A percentile compares a stretch with the other conserved stretches of the same genome.
These are phyloP conservation scores for Aspergillus sclerotioniger DNA, from an alignment of 495 filamentous ascomycete species.

Conservation along the genomic window DNA sequence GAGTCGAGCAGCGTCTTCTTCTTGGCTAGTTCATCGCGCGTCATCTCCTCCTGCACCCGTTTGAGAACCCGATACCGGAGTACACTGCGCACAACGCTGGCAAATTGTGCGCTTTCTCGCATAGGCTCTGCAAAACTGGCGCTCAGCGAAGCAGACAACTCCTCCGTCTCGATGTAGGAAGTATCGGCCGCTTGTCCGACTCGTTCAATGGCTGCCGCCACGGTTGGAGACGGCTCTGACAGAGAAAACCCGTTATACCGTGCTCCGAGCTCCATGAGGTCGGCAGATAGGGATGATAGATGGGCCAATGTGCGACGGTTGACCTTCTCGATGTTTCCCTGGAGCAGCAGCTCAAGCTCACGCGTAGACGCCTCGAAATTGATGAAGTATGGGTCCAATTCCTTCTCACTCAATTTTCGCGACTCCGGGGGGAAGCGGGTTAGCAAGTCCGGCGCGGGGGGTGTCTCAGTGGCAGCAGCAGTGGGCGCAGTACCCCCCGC, in stretches of 20 bases:
- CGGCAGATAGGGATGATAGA: slow-evolving; percentile 73
- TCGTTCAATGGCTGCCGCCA: slow-evolving; percentile 91
- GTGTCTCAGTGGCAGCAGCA: slow-evolving; percentile 47
- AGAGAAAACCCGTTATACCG: slow-evolving; percentile 96
- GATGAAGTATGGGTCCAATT: slow-evolving; percentile 93
- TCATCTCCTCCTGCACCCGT: slow-evolving; percentile 96
- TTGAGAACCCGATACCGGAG: slow-evolving; percentile 87
- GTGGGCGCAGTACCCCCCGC: slow-evolving; percentile 47
- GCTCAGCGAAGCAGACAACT: slow-evolving; percentile 76
- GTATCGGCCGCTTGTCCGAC: slow-evolving; percentile 93
- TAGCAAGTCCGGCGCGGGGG: slow-evolving; percentile 64
- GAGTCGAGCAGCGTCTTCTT: slow-evolving; percentile 77
- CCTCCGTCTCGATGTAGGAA: slow-evolving; percentile 93
- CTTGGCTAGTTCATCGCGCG: slow-evolving; percentile 79
- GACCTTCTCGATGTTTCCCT: slow-evolving; percentile 92
- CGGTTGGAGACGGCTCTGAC: slow-evolving; percentile 80
- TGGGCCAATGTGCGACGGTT: slow-evolving; percentile 87
- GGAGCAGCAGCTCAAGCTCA: slow-evolving; percentile 81
- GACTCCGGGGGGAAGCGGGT: slow-evolving; percentile 80
- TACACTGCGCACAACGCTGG: slow-evolving; percentile 85
- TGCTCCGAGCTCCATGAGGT: slow-evolving; percentile 88
- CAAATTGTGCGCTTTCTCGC: slow-evolving; percentile 95
- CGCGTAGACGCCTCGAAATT: slow-evolving; percentile 84
- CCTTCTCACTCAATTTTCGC: slow-evolving; percentile 74
- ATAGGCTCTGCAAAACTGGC: slow-evolving; percentile 95